These are phyloP conservation scores for Aspergillus arachidicola DNA, from an alignment of 2,329 filamentous ascomycete genomes.

Conservation along the genomic window DNA sequence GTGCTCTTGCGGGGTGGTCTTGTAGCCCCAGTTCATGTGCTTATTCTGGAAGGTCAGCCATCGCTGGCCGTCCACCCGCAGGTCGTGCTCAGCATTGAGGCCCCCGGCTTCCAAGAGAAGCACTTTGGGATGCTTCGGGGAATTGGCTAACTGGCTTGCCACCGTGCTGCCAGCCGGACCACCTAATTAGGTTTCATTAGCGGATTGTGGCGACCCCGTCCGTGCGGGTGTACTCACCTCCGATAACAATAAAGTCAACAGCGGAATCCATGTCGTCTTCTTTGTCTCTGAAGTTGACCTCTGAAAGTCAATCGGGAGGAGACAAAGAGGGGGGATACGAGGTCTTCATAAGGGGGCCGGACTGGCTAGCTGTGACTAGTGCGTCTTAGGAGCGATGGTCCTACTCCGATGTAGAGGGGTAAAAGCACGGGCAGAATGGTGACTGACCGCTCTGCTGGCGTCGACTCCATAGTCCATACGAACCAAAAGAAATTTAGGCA, in stretches of 20 bases:
- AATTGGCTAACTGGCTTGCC: slow-evolving; percentile 55
- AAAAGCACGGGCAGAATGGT: background rate
- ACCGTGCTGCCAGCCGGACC: slow-evolving; percentile 64
- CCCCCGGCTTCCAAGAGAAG: slow-evolving; percentile 65
- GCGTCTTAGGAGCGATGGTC: background rate
- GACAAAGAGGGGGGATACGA: background rate
- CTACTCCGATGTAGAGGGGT: background rate
- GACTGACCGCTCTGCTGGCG: background rate
- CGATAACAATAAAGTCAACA: background rate
- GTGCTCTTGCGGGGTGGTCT: slow-evolving; percentile 51
- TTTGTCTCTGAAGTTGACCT: background rate
- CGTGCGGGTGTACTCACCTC: background rate
- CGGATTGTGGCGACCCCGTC: no score
- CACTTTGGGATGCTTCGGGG: slow-evolving; percentile 53
- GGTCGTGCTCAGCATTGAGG: slow-evolving; percentile 49
- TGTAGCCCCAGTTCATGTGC: slow-evolving; percentile 58
- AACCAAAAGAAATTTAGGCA: no score
- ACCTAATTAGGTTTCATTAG: slow-evolving; percentile 37
- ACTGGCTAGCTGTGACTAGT: background rate
- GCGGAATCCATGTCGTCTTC: background rate
- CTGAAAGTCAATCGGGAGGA: background rate
- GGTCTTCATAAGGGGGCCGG: background rate
- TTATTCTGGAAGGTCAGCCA: slow-evolving; percentile 55
- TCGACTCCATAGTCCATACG: background rate
- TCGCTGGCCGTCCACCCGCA: slow-evolving; percentile 58